A percentile compares a stretch with the other conserved stretches of the same genome.
Evolutionary conservation across 306 rosid genomes (phyloP).

Genomic region (Elaeagnus macrophylla): DNA sequence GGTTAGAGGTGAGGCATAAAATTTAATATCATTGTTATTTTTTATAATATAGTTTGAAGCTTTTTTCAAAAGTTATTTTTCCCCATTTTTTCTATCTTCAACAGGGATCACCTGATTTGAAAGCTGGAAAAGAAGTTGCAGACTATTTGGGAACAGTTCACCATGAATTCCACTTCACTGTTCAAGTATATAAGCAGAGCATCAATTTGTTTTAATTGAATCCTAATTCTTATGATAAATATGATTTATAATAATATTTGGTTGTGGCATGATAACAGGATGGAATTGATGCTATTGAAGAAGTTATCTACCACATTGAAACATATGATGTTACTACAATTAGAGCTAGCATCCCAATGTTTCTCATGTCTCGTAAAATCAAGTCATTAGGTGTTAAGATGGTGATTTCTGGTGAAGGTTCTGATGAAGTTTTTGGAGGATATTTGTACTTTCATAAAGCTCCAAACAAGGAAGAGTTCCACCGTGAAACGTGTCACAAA

Average conservation of each 20-base stretch:
- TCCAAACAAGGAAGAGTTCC: constrained; percentile 95
- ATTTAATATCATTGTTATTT: neutral
- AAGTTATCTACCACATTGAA: constrained; percentile 84
- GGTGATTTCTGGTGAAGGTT: constrained; percentile 98
- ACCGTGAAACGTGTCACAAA: constrained; percentile 89
- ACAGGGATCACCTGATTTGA: constrained; percentile 95
- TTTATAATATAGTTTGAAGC: too few relatives aligned
- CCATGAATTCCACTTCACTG: constrained; percentile 81
- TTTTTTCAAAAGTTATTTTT: too few relatives aligned
- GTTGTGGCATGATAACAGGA: constrained; percentile 39
- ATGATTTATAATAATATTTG: constrained; percentile 2
- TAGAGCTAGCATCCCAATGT: constrained; percentile 98
- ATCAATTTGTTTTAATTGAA: neutral
- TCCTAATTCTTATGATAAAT: neutral
- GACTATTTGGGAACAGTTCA: constrained; percentile 85
- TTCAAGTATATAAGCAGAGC: constrained; percentile 43
- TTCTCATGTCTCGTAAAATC: constrained; percentile 89
- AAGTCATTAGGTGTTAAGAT: constrained; percentile 87
- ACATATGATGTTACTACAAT: constrained; percentile 94
- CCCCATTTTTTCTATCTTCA: neutral
- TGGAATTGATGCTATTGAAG: constrained; percentile 95
- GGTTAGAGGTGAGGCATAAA: constrained; percentile 52
- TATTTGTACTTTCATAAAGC: constrained; percentile 96
- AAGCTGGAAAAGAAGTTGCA: constrained; percentile 94
- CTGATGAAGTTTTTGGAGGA: constrained; percentile 96